These are phyloP conservation scores for Phytophthora multivora DNA, from an alignment of 352 stramenopile genomes.

Conservation along the genomic window DNA sequence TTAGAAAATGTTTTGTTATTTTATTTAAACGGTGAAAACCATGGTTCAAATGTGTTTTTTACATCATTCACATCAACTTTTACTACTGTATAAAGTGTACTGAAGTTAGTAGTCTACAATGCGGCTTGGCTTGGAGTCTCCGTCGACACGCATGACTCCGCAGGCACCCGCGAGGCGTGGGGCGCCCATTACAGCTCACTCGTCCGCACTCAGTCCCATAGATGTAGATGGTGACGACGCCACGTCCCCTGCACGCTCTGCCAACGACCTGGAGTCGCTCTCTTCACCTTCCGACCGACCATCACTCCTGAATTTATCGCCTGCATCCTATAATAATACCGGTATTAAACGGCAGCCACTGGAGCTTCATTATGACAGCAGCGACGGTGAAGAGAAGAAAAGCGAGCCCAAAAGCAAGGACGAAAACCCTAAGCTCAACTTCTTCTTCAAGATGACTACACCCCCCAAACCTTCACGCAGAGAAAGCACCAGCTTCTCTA, in stretches of 20 bases:
- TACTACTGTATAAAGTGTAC: too few relatives aligned
- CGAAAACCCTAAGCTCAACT: slow-evolving; percentile 27
- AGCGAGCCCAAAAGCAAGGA: slow-evolving; percentile 10
- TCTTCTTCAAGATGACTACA: slow-evolving; percentile 35
- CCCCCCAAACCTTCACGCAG: neutral
- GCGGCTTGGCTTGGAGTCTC: slow-evolving; percentile 24
- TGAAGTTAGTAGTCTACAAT: too few relatives aligned
- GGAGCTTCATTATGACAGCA: slow-evolving; percentile 15
- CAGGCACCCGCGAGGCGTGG: neutral
- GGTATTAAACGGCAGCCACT: neutral
- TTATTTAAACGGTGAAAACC: too few relatives aligned
- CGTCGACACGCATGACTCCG: slow-evolving; percentile 9
- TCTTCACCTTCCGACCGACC: slow-evolving; percentile 5
- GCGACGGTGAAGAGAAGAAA: slow-evolving; percentile 23
- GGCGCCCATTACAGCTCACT: neutral
- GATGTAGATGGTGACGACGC: slow-evolving; percentile 31
- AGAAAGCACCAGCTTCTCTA: neutral
- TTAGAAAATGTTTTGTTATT: too few relatives aligned
- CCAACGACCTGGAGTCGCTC: neutral
- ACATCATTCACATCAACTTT: too few relatives aligned
- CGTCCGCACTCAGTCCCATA: slow-evolving; percentile 33
- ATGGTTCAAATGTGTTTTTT: too few relatives aligned
- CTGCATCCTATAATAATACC: neutral
- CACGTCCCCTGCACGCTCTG: neutral
- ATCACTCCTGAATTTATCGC: slow-evolving; percentile 23